Percentiles rank a stretch among this genome's conserved stretches.
Conservation (phyloP, 2,329 filamentous ascomycete species). For the Ambrosiella beaveri region DNA sequence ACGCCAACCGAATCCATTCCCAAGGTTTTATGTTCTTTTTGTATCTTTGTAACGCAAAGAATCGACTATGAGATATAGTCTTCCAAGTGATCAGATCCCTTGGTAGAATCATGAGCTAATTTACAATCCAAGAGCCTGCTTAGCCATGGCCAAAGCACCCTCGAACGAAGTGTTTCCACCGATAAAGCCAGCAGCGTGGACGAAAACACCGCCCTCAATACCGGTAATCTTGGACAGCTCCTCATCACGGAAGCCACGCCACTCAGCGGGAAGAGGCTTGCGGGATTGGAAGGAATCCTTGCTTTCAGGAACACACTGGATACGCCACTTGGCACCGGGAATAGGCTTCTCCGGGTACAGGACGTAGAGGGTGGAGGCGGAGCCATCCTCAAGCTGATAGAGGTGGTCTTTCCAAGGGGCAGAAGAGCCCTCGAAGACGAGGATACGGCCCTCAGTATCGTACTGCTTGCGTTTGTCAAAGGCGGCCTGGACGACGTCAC, state of each 20-base stretch:
- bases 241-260: constrained; percentile 80
- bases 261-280: constrained; percentile 76
- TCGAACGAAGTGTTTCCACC: constrained; percentile 87
- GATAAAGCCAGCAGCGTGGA: constrained; percentile 90
- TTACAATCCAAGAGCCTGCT: constrained; percentile 42
- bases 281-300: constrained; percentile 81
- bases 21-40: neutral
- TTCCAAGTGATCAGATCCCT: no score
- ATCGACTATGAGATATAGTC: neutral
- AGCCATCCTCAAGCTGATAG: constrained; percentile 61
- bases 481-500: constrained; percentile 58
- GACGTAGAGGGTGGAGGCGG: constrained; percentile 55
- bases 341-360: constrained; percentile 72
- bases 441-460: constrained; percentile 58
- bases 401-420: constrained; percentile 96
- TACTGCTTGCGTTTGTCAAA: constrained; percentile 51
- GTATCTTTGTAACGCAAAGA: neutral
- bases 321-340: constrained; percentile 71
- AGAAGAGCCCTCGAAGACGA: constrained; percentile 60
- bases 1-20: constrained; percentile 2
- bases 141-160: constrained; percentile 71
- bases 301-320: constrained; percentile 75
- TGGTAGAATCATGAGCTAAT: neutral
- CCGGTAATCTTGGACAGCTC: constrained; percentile 58
- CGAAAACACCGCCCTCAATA: constrained; percentile 65